Conservation (phyloP, 805 yeast species). For the Ogataea polymorpha region DNA sequence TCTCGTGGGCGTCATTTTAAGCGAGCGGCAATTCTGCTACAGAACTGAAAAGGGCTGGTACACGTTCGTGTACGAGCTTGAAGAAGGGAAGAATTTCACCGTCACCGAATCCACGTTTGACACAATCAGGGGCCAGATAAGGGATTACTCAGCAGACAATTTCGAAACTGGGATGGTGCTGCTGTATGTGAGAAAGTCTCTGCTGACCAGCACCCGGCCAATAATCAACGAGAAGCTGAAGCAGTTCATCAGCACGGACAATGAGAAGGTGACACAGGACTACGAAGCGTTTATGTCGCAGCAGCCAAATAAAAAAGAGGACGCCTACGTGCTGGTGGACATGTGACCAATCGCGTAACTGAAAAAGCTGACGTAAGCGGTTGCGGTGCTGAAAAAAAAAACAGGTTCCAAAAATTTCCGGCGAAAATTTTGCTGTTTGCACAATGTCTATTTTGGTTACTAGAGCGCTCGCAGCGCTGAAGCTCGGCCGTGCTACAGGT, state of each 20-base stretch:
- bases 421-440: conserved; percentile 9
- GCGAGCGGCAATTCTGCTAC: conserved; percentile 32
- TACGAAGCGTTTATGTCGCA: conserved; percentile 7
- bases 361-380: conserved; percentile 4
- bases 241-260: conserved; percentile 34
- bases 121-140: conserved; percentile 22
- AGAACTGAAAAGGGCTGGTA: conserved; percentile 30
- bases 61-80: conserved; percentile 28
- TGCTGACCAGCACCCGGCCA: conserved; percentile 13
- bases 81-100: conserved; percentile 25
- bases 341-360: conserved; percentile 6
- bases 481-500: conserved; percentile 23
- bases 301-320: conserved; percentile 9
- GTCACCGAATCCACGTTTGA: conserved; percentile 24
- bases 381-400: background rate
- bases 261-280: conserved; percentile 20
- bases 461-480: conserved; percentile 26
- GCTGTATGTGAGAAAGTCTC: conserved; percentile 32
- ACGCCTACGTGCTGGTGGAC: conserved; percentile 16
- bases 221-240: conserved; percentile 25
- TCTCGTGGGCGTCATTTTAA: conserved; percentile 36
- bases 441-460: conserved; percentile 33
- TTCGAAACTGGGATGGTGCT: conserved; percentile 34
- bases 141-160: conserved; percentile 19
- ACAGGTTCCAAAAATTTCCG: conserved; percentile 1